Evolutionary conservation across 2,329 filamentous ascomycete species (phyloP).

Genomic region (Hypoxylon sp.): DNA sequence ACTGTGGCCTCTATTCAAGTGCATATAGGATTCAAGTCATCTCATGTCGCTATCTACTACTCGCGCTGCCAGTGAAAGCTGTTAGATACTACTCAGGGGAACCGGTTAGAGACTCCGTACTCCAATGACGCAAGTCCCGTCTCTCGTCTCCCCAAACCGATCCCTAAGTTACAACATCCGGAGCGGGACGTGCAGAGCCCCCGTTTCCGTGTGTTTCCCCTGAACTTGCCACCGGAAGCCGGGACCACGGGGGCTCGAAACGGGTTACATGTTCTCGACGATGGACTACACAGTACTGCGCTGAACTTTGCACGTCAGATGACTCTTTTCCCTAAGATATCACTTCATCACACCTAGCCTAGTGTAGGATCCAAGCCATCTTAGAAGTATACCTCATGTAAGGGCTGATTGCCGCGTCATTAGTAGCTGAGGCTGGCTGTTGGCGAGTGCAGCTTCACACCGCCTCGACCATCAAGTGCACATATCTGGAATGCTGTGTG

Average conservation of each 20-base stretch:
- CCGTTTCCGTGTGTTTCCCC: not conserved
- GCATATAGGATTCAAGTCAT: not conserved
- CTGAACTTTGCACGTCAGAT: too few species aligned
- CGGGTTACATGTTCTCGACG: not conserved
- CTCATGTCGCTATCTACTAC: too few species aligned
- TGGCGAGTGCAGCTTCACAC: not conserved
- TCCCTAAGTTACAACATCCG: not conserved
- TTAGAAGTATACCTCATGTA: not conserved
- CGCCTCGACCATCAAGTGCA: not conserved
- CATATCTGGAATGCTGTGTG: not conserved
- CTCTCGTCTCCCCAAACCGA: not conserved
- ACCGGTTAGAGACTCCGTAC: too few species aligned
- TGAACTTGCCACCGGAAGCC: not conserved
- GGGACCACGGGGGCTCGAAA: not conserved
- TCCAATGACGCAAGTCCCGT: not conserved
- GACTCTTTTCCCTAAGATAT: too few species aligned
- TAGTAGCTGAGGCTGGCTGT: not conserved
- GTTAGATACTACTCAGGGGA: slow-evolving; percentile 17
- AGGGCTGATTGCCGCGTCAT: not conserved
- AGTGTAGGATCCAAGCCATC: not conserved
- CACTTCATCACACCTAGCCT: too few species aligned
- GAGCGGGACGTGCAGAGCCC: not conserved
- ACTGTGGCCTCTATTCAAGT: not conserved
- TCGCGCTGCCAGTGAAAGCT: not conserved
- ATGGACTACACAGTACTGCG: too few species aligned